These are phyloP conservation scores for Fusarium sp. DNA, from an alignment of 2,329 filamentous ascomycete genomes.

Conservation along the genomic window DNA sequence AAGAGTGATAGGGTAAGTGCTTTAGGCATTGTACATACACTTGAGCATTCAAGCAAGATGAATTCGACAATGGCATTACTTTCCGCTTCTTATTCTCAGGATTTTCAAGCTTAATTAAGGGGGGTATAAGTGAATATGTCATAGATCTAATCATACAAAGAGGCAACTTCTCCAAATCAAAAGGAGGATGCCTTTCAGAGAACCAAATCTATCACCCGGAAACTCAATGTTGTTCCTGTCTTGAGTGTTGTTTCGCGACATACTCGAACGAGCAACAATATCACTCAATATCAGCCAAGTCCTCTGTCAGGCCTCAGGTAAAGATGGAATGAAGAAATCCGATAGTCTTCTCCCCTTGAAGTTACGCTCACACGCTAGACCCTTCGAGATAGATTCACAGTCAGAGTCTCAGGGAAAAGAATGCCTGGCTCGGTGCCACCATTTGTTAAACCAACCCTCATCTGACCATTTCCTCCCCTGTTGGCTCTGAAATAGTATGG, in stretches of 20 bases:
- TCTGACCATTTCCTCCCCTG: constrained; percentile 24
- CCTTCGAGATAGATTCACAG: background rate
- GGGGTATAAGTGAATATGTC: background rate
- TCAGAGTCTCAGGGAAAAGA: constrained; percentile 9
- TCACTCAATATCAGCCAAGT: background rate
- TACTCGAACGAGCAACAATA: background rate
- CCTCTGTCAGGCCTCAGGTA: too few relatives aligned
- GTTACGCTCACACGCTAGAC: background rate
- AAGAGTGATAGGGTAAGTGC: background rate
- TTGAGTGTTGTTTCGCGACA: background rate
- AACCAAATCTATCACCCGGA: background rate
- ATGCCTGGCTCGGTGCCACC: constrained; percentile 1
- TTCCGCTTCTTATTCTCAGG: background rate
- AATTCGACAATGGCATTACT: background rate
- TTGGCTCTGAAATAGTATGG: constrained; percentile 20
- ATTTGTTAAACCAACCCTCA: constrained; percentile 29
- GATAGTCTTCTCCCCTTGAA: background rate
- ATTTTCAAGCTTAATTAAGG: background rate
- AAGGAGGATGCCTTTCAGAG: background rate
- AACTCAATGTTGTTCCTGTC: background rate
- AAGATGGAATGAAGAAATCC: background rate
- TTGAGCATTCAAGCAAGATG: background rate
- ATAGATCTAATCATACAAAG: background rate
- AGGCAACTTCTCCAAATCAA: background rate
- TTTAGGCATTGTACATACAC: background rate